Percentiles rank a stretch among this genome's conserved stretches.
These are phyloP conservation scores for Galeopsis tetrahit DNA, from an alignment of 257 asterid genomes.

Conservation along the genomic window DNA sequence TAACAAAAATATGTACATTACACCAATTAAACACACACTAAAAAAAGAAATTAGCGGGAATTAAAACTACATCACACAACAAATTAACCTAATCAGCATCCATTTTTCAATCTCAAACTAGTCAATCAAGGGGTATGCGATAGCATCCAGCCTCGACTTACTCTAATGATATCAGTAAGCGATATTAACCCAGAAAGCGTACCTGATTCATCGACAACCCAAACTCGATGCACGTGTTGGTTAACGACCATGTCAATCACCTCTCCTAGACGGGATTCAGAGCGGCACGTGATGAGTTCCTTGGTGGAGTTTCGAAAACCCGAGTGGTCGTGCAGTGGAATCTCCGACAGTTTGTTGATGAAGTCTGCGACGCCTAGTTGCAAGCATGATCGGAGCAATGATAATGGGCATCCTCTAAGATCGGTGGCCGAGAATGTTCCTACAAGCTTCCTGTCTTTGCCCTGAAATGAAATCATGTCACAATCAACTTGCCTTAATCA, in stretches of 20 bases:
- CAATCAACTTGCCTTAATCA: too few relatives aligned
- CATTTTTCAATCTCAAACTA: neutral
- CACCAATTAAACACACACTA: neutral
- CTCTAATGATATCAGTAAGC: slow-evolving; percentile 65
- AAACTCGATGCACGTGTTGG: slow-evolving; percentile 72
- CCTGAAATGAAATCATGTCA: slow-evolving; percentile 47
- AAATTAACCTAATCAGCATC: neutral
- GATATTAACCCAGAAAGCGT: slow-evolving; percentile 68
- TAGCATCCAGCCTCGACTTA: slow-evolving; percentile 58
- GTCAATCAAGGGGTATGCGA: slow-evolving; percentile 41
- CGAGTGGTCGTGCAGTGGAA: slow-evolving; percentile 50
- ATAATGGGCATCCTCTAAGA: slow-evolving; percentile 65
- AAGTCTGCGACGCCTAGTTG: slow-evolving; percentile 56
- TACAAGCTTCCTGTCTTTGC: slow-evolving; percentile 59
- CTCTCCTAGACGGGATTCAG: slow-evolving; percentile 58
- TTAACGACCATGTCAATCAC: slow-evolving; percentile 69
- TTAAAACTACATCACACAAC: neutral
- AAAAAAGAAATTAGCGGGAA: neutral
- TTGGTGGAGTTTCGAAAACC: slow-evolving; percentile 54
- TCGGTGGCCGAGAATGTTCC: slow-evolving; percentile 92
- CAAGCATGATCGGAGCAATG: slow-evolving; percentile 54
- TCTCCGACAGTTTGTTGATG: slow-evolving; percentile 49
- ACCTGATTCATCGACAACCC: slow-evolving; percentile 68
- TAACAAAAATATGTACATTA: neutral
- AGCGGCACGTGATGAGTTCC: slow-evolving; percentile 59